These are phyloP conservation scores for Dactylellina haptotyla DNA, from an alignment of 2,329 filamentous ascomycete genomes.

Conservation along the genomic window DNA sequence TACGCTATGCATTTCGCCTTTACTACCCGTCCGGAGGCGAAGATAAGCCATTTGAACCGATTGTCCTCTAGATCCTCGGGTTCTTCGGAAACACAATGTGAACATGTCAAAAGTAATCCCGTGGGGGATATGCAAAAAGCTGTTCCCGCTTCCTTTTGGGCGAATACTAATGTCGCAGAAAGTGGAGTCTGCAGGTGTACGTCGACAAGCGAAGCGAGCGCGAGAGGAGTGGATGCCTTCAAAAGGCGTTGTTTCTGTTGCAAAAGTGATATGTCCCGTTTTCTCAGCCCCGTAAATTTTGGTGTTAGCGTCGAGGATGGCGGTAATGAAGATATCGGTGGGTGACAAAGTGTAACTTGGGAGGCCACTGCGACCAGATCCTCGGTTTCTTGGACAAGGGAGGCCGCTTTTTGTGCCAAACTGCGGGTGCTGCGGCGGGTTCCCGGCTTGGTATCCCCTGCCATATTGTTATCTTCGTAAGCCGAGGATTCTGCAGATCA, in stretches of 20 bases:
- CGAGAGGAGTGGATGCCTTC: slow-evolving; percentile 1
- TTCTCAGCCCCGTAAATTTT: slow-evolving; percentile 21
- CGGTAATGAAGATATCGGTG: slow-evolving; percentile 2
- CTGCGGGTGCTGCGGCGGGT: slow-evolving; percentile 19
- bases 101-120: slow-evolving; percentile 66
- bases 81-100: slow-evolving; percentile 66
- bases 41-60: slow-evolving; percentile 63
- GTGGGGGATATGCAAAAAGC: slow-evolving; percentile 65
- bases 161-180: slow-evolving; percentile 64
- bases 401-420: slow-evolving; percentile 3
- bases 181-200: slow-evolving; percentile 26
- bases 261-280: slow-evolving; percentile 21
- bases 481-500: background rate
- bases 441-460: background rate
- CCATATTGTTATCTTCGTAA: background rate
- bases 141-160: slow-evolving; percentile 66
- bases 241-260: slow-evolving; percentile 45
- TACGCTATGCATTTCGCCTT: slow-evolving; percentile 62
- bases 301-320: background rate
- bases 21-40: slow-evolving; percentile 62
- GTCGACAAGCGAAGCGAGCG: background rate
- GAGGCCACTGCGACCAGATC: background rate
- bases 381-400: background rate
- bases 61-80: slow-evolving; percentile 59
- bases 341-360: background rate